A percentile compares a stretch with the other conserved stretches of the same genome.
Conservation (phyloP, 169 alveolate species). For the Perkinsus olseni region DNA sequence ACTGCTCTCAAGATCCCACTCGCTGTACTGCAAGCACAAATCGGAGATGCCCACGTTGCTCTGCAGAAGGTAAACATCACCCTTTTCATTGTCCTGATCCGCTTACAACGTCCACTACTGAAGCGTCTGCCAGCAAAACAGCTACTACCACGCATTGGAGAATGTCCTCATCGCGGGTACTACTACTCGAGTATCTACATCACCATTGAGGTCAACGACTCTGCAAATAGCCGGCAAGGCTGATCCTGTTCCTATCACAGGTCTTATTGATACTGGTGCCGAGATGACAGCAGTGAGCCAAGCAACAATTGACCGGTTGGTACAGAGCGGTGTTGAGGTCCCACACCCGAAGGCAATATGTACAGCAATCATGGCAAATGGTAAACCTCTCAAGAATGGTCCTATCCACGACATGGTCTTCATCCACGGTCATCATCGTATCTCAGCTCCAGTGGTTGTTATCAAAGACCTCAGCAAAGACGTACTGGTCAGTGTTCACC, state of each 20-base stretch:
- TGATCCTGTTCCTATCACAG: not conserved
- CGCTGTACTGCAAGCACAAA: not conserved
- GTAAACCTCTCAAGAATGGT: not conserved
- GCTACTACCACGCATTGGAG: not conserved
- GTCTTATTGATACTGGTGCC: not conserved
- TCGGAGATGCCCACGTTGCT: not conserved
- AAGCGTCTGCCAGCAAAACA: not conserved
- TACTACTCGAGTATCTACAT: not conserved
- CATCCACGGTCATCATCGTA: not conserved
- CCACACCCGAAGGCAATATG: not conserved
- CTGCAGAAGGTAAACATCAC: not conserved
- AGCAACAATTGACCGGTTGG: not conserved
- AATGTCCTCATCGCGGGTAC: not conserved
- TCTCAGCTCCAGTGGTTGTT: not conserved
- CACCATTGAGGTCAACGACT: not conserved
- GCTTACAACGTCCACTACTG: not conserved
- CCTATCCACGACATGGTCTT: not conserved
- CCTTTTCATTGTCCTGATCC: not conserved
- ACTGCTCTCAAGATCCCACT: not conserved
- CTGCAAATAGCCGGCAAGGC: not conserved
- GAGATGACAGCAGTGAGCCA: not conserved
- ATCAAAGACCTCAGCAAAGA: not conserved
- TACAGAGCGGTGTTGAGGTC: not conserved
- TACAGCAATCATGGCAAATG: not conserved
- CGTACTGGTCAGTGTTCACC: not conserved